phyloP scores from a whole-genome alignment of 805 yeast species.

The Saturnispora mendoncae region DNA sequence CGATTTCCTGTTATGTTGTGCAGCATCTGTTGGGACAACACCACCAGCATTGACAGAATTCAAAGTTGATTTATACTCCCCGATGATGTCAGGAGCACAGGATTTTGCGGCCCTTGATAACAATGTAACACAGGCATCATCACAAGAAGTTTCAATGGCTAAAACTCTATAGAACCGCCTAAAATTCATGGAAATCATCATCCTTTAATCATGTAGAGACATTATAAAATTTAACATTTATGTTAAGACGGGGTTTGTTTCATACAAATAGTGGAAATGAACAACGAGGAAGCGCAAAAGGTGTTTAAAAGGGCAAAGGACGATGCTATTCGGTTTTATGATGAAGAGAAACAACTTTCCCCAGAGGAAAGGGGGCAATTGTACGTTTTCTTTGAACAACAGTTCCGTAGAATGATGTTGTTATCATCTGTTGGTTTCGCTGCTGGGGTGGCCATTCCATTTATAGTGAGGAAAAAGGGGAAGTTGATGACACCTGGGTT shows the following conservation, averaged over 20 bases:
- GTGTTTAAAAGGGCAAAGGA: constrained; percentile 29
- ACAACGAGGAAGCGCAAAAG: constrained; percentile 5
- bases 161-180: constrained; percentile 47
- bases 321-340: constrained; percentile 40
- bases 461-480: constrained; percentile 30
- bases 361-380: constrained; percentile 35
- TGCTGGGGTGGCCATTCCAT: constrained; percentile 36
- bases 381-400: constrained; percentile 30
- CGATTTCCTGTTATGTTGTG: constrained; percentile 59
- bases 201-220: too few species aligned
- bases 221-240: too few species aligned
- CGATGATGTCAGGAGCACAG: constrained; percentile 41
- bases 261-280: background rate
- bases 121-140: constrained; percentile 85
- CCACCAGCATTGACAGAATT: constrained; percentile 69
- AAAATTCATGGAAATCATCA: background rate
- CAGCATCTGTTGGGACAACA: constrained; percentile 78
- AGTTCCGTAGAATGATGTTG: constrained; percentile 28
- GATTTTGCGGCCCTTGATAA: constrained; percentile 38
- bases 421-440: constrained; percentile 36
- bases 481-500: constrained; percentile 32
- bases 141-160: constrained; percentile 91
- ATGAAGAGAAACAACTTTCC: constrained; percentile 37
- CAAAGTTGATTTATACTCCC: constrained; percentile 56
- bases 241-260: background rate